Evolutionary conservation across 495 filamentous ascomycete species (phyloP).

Genomic region (Penicilliopsis zonata): DNA sequence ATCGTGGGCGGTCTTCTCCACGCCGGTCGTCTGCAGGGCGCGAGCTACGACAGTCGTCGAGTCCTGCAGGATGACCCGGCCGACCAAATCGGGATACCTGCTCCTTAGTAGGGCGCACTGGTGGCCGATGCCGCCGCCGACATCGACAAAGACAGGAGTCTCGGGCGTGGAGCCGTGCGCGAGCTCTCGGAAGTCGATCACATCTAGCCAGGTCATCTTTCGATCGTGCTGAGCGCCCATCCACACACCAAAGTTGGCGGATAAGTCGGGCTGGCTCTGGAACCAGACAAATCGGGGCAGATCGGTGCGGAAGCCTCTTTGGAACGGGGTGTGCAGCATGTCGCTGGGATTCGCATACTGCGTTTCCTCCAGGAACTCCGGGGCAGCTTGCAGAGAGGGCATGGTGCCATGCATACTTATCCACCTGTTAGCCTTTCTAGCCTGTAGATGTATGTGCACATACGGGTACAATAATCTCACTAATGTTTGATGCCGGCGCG

Average conservation of each 20-base stretch:
- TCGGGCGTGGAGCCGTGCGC: slow-evolving; percentile 1
- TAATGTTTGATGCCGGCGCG: background rate
- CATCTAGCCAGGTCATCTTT: background rate
- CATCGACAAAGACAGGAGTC: slow-evolving; percentile 33
- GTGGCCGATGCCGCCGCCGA: slow-evolving; percentile 43
- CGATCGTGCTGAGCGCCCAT: background rate
- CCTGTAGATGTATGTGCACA: background rate
- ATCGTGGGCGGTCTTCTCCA: slow-evolving; percentile 33
- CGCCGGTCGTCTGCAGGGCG: slow-evolving; percentile 23
- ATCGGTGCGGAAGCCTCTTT: background rate
- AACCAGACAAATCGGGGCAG: background rate
- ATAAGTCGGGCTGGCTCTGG: background rate
- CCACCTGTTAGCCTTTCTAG: background rate
- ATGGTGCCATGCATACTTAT: background rate
- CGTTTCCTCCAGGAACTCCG: too few species aligned
- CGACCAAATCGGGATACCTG: slow-evolving; percentile 26
- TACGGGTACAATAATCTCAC: background rate
- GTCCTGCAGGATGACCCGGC: slow-evolving; percentile 43
- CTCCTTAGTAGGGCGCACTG: slow-evolving; percentile 32
- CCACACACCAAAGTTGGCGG: background rate
- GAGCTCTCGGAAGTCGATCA: background rate
- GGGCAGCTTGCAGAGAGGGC: background rate
- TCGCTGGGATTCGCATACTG: too few species aligned
- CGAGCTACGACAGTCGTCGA: slow-evolving; percentile 25
- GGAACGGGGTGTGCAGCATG: background rate